Evolutionary conservation across 2,329 filamentous ascomycete species (phyloP).

Genomic region (Catunica adiposa): DNA sequence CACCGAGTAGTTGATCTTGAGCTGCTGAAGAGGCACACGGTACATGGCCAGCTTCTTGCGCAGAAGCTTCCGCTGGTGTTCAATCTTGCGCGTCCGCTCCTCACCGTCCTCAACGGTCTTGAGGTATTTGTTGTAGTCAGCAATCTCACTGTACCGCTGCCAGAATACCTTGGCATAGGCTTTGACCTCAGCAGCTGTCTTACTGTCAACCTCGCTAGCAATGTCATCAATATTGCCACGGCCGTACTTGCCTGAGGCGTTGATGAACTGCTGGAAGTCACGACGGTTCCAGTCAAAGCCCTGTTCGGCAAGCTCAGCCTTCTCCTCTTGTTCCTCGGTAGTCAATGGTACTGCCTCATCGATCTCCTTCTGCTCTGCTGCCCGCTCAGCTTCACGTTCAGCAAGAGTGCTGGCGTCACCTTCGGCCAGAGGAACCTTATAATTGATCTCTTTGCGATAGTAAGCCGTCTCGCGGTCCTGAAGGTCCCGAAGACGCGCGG

Average conservation of each 20-base stretch:
- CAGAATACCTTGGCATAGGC: slow-evolving; percentile 91
- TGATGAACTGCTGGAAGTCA: slow-evolving; percentile 96
- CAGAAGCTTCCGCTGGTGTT: slow-evolving; percentile 83
- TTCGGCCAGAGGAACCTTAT: slow-evolving; percentile 81
- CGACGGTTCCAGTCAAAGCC: slow-evolving; percentile 96
- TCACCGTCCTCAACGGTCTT: slow-evolving; percentile 84
- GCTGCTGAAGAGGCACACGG: slow-evolving; percentile 89
- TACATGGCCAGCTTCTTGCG: slow-evolving; percentile 93
- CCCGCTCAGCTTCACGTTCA: slow-evolving; percentile 73
- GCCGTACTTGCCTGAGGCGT: slow-evolving; percentile 84
- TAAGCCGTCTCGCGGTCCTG: slow-evolving; percentile 94
- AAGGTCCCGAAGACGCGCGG: slow-evolving; percentile 62
- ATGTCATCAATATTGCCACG: slow-evolving; percentile 75
- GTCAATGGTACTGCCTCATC: slow-evolving; percentile 79
- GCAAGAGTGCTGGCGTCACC: slow-evolving; percentile 75
- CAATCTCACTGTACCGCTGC: slow-evolving; percentile 82
- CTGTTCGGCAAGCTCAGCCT: slow-evolving; percentile 61
- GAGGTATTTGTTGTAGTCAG: slow-evolving; percentile 78
- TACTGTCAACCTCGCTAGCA: slow-evolving; percentile 78
- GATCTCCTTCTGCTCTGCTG: slow-evolving; percentile 78
- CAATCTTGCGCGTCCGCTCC: slow-evolving; percentile 71
- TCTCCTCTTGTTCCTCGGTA: slow-evolving; percentile 77
- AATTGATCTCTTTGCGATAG: slow-evolving; percentile 89
- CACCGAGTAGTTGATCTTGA: slow-evolving; percentile 98
- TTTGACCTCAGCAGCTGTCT: slow-evolving; percentile 69